Evolutionary conservation across 768 basidiomycete genomes (phyloP).

Genomic region (Inosperma sp.): DNA sequence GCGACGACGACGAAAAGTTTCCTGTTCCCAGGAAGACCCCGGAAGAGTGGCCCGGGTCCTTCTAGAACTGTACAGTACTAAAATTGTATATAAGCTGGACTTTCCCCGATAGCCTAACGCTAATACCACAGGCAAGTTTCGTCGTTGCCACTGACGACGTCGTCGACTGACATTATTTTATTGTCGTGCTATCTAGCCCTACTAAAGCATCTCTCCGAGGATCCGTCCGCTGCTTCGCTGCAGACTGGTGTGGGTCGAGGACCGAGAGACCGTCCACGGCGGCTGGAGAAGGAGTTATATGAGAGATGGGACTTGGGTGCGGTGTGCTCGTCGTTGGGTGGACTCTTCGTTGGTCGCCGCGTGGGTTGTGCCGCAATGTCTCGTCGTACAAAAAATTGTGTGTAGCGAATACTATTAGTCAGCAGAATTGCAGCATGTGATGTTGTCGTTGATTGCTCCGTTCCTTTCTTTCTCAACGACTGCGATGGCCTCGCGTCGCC

Average conservation of each 20-base stretch:
- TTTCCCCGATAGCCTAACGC: constrained; percentile 4
- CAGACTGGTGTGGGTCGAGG: constrained; percentile 76
- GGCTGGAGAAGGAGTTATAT: constrained; percentile 63
- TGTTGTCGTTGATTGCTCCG: constrained; percentile 19
- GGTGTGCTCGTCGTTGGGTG: constrained; percentile 45
- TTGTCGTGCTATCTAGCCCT: constrained; percentile 52
- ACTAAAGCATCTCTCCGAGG: constrained; percentile 91
- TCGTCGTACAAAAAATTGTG: constrained; percentile 64
- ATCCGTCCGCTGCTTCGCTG: constrained; percentile 52
- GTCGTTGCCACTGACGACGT: constrained; percentile 34
- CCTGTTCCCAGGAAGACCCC: not conserved
- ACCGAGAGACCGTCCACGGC: constrained; percentile 81
- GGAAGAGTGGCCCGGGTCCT: constrained; percentile 38
- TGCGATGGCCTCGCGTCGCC: constrained; percentile 61
- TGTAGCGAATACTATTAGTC: constrained; percentile 14
- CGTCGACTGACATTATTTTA: constrained; percentile 15
- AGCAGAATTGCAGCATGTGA: constrained; percentile 10
- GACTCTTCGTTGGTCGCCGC: constrained; percentile 60
- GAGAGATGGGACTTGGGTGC: constrained; percentile 88
- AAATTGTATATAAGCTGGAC: constrained; percentile 19
- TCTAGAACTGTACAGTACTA: constrained; percentile 46
- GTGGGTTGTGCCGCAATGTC: constrained; percentile 84
- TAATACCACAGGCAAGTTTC: constrained; percentile 60
- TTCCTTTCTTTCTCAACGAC: constrained; percentile 23
- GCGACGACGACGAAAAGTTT: not conserved